phyloP scores from a whole-genome alignment of 805 yeast species.

The Cyberlindnera petersonii region DNA sequence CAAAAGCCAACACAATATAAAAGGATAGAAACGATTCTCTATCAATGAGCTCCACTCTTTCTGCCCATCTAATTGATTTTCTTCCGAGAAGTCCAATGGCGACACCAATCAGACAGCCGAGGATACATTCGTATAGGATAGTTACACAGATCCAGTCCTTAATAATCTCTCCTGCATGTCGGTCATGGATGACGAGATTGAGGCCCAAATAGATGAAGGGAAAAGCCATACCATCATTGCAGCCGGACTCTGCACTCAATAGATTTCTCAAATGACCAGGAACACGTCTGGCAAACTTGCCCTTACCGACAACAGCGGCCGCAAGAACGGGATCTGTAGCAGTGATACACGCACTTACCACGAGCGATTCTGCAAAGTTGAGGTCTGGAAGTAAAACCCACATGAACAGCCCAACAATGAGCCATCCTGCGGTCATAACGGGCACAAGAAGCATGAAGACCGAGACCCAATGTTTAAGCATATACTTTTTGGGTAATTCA shows the following conservation, averaged over 20 bases:
- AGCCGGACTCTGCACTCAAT: constrained; percentile 80
- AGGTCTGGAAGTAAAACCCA: constrained; percentile 76
- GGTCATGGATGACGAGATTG: constrained; percentile 61
- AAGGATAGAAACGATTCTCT: constrained; percentile 85
- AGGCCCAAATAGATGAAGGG: constrained; percentile 78
- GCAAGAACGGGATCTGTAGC: constrained; percentile 96
- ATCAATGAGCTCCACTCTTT: constrained; percentile 64
- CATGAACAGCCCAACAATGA: constrained; percentile 71
- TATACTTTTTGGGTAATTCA: constrained; percentile 84
- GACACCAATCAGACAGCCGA: constrained; percentile 74
- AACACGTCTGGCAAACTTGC: constrained; percentile 84
- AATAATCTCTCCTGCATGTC: constrained; percentile 62
- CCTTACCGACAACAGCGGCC: constrained; percentile 93
- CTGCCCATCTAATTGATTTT: constrained; percentile 71
- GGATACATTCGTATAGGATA: constrained; percentile 73
- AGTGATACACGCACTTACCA: constrained; percentile 83
- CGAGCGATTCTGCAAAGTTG: constrained; percentile 64
- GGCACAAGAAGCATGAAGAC: constrained; percentile 73
- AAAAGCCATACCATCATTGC: constrained; percentile 95
- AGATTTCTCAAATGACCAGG: constrained; percentile 89
- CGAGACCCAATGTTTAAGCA: constrained; percentile 79
- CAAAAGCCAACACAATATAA: constrained; percentile 74
- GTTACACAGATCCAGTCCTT: constrained; percentile 79
- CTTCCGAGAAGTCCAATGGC: constrained; percentile 69
- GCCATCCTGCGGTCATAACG: constrained; percentile 90